Percentiles rank a stretch among this genome's conserved stretches.
phyloP scores from a whole-genome alignment of 106 monocot species.

The Dactylorhiza incarnata region DNA sequence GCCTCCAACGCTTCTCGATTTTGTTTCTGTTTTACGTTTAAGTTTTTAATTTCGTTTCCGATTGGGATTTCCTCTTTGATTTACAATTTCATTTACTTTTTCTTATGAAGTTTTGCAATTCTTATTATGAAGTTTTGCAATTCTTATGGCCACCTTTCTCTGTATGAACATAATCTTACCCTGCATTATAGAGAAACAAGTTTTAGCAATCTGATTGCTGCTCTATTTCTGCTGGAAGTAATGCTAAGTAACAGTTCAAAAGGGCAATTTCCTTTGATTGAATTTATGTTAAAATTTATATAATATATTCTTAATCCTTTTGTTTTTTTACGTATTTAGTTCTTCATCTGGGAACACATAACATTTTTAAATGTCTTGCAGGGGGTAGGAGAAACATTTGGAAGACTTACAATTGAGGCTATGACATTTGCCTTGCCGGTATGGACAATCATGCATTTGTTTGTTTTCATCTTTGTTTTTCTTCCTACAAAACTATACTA shows the following conservation, averaged over 20 bases:
- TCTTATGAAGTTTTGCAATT: no score
- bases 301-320: neutral
- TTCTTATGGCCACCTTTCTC: no score
- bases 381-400: conserved; percentile 97
- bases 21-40: no score
- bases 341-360: neutral
- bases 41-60: no score
- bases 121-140: no score
- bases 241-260: neutral
- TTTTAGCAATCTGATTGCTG: neutral
- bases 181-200: neutral
- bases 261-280: no score
- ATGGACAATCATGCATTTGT: conserved; percentile 8
- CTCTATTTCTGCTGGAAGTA: neutral
- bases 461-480: neutral
- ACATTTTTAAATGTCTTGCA: conserved; percentile 14
- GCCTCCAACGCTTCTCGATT: no score
- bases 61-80: no score
- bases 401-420: conserved; percentile 94
- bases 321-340: neutral
- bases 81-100: no score
- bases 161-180: no score
- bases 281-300: no score
- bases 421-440: conserved; percentile 97
- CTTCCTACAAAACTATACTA: neutral